Evolutionary conservation across 257 asterid species (phyloP), one percentile per base, ranked within the genome.

Genomic region (Solanum virginianum): DNA sequence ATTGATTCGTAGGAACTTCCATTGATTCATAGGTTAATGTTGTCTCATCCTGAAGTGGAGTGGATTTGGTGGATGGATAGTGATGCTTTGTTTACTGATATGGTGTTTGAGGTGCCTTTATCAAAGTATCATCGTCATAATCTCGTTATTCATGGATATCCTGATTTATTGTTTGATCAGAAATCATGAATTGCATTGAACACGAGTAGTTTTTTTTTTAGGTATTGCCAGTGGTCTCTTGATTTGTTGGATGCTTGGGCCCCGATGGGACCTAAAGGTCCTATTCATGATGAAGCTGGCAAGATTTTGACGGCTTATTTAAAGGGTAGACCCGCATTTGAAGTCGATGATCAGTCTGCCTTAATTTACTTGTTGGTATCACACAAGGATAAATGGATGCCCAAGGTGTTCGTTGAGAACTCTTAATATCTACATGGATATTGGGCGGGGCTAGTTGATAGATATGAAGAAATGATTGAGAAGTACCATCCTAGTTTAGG

Each of bases 21-120:
- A n/a, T n/a, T n/a, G n/a, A n/a, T n/a, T n/a, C n/a, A n/a, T n/a
- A n/a, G 94, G 80, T 62, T 96, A 84, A 96, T 96, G 99, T 55
- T 96, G 87, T 92, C 99, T 15, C 99, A 96, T 87, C 98, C 99
- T 11, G 99, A 96, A 84, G 95, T 94, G 3, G 98, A 96, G 91
- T 96, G 98, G 98, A 88, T 96, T 84, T 96, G 99, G 99, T 96
- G 98, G 99, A 93, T 96, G 97, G 98, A 94, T 57, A 94, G 97
- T 87, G 99, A 95, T 92, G 98, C 98, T 15, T 54, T 95, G 89
- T 94, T 95, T 85, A 93, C 99, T 9, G 99, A 96, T 41, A 94
- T 96, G 97, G 86, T 86, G 24, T 96, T 96, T 81, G 98, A 92
- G 87, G 49, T 95, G 5, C 98, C 99, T 4, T 83, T 88, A 36